Base-by-base conservation (phyloP, 176 grass and related monocot genomes). In the Raddia distichophylla region DNA sequence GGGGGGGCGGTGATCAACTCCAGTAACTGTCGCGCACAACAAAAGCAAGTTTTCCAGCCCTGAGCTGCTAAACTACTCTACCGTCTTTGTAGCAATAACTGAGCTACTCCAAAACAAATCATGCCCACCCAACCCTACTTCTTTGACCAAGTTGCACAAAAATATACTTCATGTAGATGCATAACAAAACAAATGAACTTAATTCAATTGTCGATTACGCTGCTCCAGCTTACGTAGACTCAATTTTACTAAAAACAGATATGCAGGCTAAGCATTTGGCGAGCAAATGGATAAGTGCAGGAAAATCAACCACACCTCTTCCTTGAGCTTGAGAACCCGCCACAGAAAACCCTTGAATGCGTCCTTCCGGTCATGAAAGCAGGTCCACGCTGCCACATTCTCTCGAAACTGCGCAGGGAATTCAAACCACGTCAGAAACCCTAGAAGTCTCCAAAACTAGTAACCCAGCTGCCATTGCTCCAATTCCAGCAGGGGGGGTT, bases 321-420 rank as follows among this genome's bases (percentile, higher is more conserved):
- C 89, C 82, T 91, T 95, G 18, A 99, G 89, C 47, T 85, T 90
- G 61, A 99, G 93, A 80, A 99, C 96, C 62, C 84, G 73, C 77
- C 87, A 88, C 44, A 99, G 35, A 68, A 99, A 99, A 6, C 89
- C 96, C 63, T 82, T 93, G 74, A 99, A 93, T 0, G 72, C 87
- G 7, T 99, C 91, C 85, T 99, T 95, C 18, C 82, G 68, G 43
- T 91, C 85, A 83, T 95, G 90, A 70, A 99, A 99, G 53, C 87
- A 95, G 58, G 84, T 84, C 93, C 96, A 99, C 27, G 91, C 93
- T 8, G 87, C 79, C 17, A 99, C 96, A 85, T 99, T 99, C 91
- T 99, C 96, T 35, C 96, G 75, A 67, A 99, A 95, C 91, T 94
- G 75, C 75, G 82, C 34, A 82, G 4, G 68, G 34, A 48, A 88